Conservation (phyloP, 2,329 filamentous ascomycete genomes). For the Diaporthe citrichinensis region DNA sequence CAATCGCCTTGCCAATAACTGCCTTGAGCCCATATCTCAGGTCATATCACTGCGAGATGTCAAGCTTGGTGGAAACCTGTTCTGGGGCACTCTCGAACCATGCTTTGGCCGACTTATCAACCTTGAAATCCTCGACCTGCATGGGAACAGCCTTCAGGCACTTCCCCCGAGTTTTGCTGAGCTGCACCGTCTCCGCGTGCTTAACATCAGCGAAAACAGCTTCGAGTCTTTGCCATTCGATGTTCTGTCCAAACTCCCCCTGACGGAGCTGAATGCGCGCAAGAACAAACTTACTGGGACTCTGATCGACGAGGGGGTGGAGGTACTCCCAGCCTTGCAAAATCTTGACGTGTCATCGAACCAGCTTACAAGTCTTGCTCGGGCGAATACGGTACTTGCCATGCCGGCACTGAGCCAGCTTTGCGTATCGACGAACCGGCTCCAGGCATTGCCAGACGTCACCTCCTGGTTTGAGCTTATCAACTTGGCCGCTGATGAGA, state of each 20-base stretch:
- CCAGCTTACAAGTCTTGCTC: constrained; percentile 70
- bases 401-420: constrained; percentile 82
- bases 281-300: constrained; percentile 84
- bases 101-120: constrained; percentile 75
- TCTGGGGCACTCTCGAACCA: constrained; percentile 77
- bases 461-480: constrained; percentile 80
- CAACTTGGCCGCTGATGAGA: constrained; percentile 84
- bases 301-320: constrained; percentile 75
- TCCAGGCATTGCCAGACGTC: constrained; percentile 81
- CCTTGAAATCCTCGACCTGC: constrained; percentile 86
- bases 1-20: constrained; percentile 82
- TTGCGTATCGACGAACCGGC: constrained; percentile 84
- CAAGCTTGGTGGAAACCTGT: constrained; percentile 82
- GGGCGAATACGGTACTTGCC: constrained; percentile 60
- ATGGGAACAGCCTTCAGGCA: constrained; percentile 81
- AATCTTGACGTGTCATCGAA: constrained; percentile 85
- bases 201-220: constrained; percentile 86
- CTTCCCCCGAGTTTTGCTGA: constrained; percentile 78
- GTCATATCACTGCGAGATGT: constrained; percentile 82
- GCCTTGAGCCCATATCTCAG: constrained; percentile 80
- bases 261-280: constrained; percentile 80
- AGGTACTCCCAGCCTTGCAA: constrained; percentile 75
- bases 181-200: constrained; percentile 77
- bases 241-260: constrained; percentile 74
- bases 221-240: constrained; percentile 81